phyloP scores from a whole-genome alignment of 345 rosid genomes.

The Theobroma cacao region DNA sequence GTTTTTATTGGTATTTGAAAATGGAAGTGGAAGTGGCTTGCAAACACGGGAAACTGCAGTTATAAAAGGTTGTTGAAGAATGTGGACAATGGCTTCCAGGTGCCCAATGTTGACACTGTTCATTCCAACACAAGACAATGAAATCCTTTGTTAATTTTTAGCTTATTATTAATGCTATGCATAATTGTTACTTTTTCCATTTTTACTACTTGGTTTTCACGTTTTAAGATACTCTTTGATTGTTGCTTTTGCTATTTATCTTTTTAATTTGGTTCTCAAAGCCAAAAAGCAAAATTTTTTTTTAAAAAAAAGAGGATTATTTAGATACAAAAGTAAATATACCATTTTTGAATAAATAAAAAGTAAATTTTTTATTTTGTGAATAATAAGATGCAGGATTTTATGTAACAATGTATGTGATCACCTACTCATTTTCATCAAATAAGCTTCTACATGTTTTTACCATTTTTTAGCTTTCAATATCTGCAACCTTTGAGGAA shows the following conservation, averaged over 20 bases:
- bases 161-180: not conserved
- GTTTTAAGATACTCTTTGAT: too few relatives aligned
- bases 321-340: too few relatives aligned
- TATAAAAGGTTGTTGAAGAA: slow-evolving; percentile 56
- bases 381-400: not conserved
- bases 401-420: not conserved
- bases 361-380: too few relatives aligned
- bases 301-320: too few relatives aligned
- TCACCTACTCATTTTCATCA: not conserved
- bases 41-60: slow-evolving; percentile 82
- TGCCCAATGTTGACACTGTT: slow-evolving; percentile 78
- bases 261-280: too few relatives aligned
- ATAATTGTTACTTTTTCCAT: not conserved
- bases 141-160: not conserved
- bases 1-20: slow-evolving; percentile 5
- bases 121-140: not conserved
- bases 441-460: not conserved
- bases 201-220: not conserved
- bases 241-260: too few relatives aligned
- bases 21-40: slow-evolving; percentile 47
- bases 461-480: not conserved
- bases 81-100: slow-evolving; percentile 61
- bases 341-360: too few relatives aligned
- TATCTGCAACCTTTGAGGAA: too few relatives aligned
- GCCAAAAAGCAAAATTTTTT: too few relatives aligned